Conservation (phyloP, 1,139 yeast species). For the Pichia sp. region DNA sequence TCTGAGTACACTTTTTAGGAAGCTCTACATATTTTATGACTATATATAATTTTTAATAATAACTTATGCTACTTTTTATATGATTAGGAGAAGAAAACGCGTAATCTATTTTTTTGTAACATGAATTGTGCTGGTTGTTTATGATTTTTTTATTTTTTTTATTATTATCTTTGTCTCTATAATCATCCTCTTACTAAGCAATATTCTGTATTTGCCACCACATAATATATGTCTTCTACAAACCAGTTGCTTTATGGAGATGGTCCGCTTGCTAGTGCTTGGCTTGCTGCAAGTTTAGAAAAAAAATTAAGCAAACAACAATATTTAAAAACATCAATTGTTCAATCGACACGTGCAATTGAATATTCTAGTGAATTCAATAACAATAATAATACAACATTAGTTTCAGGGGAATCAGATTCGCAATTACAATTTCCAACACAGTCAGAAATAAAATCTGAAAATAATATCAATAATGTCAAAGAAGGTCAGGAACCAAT, state of each 20-base stretch:
- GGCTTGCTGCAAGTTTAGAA: slow-evolving; percentile 91
- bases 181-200: too few relatives aligned
- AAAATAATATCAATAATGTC: background rate
- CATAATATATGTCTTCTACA: background rate
- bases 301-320: slow-evolving; percentile 74
- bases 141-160: background rate
- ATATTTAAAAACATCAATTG: slow-evolving; percentile 64
- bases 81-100: too few relatives aligned
- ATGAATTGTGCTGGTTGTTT: background rate
- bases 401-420: slow-evolving; percentile 3
- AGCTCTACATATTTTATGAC: too few relatives aligned
- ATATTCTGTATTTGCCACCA: too few relatives aligned
- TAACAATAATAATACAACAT: background rate
- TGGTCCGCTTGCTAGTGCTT: slow-evolving; percentile 84
- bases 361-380: slow-evolving; percentile 21
- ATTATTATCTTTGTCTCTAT: too few relatives aligned
- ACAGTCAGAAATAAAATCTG: slow-evolving; percentile 1
- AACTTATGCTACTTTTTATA: background rate
- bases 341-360: slow-evolving; percentile 56
- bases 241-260: slow-evolving; percentile 45
- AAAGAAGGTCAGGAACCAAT: slow-evolving; percentile 39
- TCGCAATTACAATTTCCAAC: slow-evolving; percentile 10
- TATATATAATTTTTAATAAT: too few relatives aligned
- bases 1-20: background rate
- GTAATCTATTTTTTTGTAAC: background rate